A percentile compares a stretch with the other conserved stretches of the same genome.
phyloP scores from a whole-genome alignment of 805 yeast species.

The Candida vaughaniae region DNA sequence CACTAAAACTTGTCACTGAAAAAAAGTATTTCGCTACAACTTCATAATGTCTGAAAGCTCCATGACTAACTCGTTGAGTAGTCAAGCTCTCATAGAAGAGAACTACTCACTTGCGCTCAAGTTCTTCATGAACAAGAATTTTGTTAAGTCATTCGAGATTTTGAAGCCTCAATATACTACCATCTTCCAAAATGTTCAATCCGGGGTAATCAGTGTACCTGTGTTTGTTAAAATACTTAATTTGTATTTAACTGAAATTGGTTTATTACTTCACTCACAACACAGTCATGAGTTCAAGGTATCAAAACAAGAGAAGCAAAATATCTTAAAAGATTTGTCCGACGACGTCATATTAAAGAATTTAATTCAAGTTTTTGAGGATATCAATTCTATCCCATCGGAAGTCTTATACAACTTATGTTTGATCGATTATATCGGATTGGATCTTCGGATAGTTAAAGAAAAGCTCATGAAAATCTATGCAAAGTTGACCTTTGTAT shows the following conservation, averaged over 20 bases:
- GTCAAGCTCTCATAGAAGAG: conserved; percentile 10
- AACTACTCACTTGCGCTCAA: conserved; percentile 36
- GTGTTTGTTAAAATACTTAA: conserved; percentile 34
- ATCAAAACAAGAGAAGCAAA: conserved; percentile 11
- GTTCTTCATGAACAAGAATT: conserved; percentile 37
- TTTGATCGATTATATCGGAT: conserved; percentile 29
- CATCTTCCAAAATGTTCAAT: conserved; percentile 19
- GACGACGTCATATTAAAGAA: conserved; percentile 18
- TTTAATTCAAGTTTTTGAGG: conserved; percentile 19
- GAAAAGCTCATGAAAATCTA: conserved; percentile 11
- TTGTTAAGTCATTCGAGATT: conserved; percentile 30
- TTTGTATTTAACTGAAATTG: conserved; percentile 36
- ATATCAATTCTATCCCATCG: conserved; percentile 23
- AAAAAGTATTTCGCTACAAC: too few species aligned
- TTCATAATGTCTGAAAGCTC: too few species aligned
- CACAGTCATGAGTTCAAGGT: conserved; percentile 9
- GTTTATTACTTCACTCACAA: conserved; percentile 16
- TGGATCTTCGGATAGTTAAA: conserved; percentile 14
- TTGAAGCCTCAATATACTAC: conserved; percentile 21
- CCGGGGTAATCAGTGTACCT: conserved; percentile 25
- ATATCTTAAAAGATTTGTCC: conserved; percentile 15
- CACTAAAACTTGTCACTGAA: background rate
- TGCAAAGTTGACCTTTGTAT: conserved; percentile 10
- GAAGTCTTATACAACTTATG: conserved; percentile 33
- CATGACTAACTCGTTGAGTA: conserved; percentile 10